Base-by-base conservation (phyloP, 2,329 filamentous ascomycete genomes). In the Fusarium solani-melongenae region DNA sequence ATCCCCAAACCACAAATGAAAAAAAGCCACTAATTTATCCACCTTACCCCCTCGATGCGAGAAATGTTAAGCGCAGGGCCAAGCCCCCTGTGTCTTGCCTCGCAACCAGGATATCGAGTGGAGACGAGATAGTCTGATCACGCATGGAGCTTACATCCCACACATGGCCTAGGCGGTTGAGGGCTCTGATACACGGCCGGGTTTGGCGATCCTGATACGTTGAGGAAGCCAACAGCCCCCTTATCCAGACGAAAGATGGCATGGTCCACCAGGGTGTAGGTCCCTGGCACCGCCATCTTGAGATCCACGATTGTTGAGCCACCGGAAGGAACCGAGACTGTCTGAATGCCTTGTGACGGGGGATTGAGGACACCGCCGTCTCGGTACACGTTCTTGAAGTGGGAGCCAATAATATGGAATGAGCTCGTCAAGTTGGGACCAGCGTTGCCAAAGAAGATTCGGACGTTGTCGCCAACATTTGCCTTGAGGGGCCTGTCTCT, bases 361-460 rank as follows among this genome's bases (percentile, higher is more conserved):
- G 51, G 34, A 22, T 39, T 70, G 17, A 56, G 56, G 1, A 71
- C 62, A 4, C 36, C 69, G 3, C 66, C 69, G 27, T 70, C 69
- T 44, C 69, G 22, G 12, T 70, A 71, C 9, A 71, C 66, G 15
- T 64, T 67, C 11, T 66, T 66, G 17, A 71, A 71, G 2, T 70
- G 62, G 5, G 62, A 51, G 10, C 69, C 69, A 10, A 71, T 71
- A 15, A 70, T 39, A 5, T 71, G 69, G 53, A 70, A 71, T 2
- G 67, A 70, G 6, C 69, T 71, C 5, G 66, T 71, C 4, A 70
- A 12, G 11, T 71, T 71, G 20, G 69, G 66, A 0, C 69, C 67
- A n/a, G 67, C 62, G 39, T 71, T 71, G 6, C 69, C 69, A 15
- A 71, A 71, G 38, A 70, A 70, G 27, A 70, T 70, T 1, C 69